phyloP scores from a whole-genome alignment of 148 eudicot species.

The Chenopodium formosanum region DNA sequence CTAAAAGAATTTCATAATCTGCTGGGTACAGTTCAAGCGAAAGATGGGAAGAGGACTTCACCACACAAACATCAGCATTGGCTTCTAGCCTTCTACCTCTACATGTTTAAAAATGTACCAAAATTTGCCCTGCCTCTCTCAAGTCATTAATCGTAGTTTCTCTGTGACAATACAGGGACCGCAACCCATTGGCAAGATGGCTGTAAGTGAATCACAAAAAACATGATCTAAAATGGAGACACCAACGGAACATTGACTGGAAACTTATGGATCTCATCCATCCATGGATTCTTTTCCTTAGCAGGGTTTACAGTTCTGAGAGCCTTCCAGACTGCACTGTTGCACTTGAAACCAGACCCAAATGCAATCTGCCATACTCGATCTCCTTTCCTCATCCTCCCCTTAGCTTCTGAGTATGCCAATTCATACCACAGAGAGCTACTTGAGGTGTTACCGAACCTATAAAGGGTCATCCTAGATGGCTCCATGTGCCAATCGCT shows the following conservation, averaged over 20 bases:
- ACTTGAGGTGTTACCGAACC: constrained; percentile 77
- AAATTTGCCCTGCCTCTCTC: constrained; percentile 12
- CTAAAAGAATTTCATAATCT: constrained; percentile 16
- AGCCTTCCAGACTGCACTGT: constrained; percentile 76
- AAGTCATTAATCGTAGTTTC: constrained; percentile 3
- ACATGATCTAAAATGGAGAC: constrained; percentile 32
- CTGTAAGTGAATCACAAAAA: not conserved
- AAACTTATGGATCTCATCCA: constrained; percentile 55
- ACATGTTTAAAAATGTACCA: not conserved
- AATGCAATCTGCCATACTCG: constrained; percentile 79
- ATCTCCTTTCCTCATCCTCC: constrained; percentile 67
- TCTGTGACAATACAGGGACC: not conserved
- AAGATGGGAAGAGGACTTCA: constrained; percentile 10
- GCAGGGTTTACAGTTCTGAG: constrained; percentile 54
- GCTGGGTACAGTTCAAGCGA: constrained; percentile 9
- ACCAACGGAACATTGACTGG: constrained; percentile 62
- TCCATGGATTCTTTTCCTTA: constrained; percentile 73
- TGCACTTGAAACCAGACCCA: constrained; percentile 75
- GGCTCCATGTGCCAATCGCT: constrained; percentile 78
- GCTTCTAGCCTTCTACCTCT: constrained; percentile 5
- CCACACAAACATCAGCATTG: constrained; percentile 1
- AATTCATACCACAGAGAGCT: constrained; percentile 76
- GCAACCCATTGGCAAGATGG: not conserved
- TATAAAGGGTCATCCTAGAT: constrained; percentile 67
- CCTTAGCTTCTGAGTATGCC: constrained; percentile 73